Percentiles rank a stretch among this genome's conserved stretches.
Evolutionary conservation across 805 yeast genomes (phyloP).

Genomic region (Sungouiella blattae): DNA sequence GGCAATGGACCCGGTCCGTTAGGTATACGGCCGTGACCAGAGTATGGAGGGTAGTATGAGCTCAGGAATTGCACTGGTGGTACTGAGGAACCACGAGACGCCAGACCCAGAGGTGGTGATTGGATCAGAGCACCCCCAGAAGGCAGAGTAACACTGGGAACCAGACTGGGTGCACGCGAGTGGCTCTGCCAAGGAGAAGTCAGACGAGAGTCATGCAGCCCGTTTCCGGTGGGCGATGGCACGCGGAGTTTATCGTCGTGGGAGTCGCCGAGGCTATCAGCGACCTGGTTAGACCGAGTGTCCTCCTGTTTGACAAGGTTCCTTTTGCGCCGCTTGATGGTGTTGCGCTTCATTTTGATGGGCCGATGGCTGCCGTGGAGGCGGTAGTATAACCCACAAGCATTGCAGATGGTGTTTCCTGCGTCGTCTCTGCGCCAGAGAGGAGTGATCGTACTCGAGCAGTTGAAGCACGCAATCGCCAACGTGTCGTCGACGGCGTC

Average conservation of each 20-base stretch:
- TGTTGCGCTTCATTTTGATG: conserved; percentile 63
- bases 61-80: too few relatives aligned
- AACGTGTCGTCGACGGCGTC: conserved; percentile 36
- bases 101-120: too few relatives aligned
- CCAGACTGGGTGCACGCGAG: too few relatives aligned
- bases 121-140: too few relatives aligned
- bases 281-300: too few relatives aligned
- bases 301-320: conserved; percentile 10
- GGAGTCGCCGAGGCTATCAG: too few relatives aligned
- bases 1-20: conserved; percentile 43
- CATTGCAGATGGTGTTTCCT: conserved; percentile 84
- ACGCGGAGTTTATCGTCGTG: too few relatives aligned
- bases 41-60: conserved; percentile 31
- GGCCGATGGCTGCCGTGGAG: conserved; percentile 79
- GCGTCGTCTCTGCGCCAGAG: conserved; percentile 80
- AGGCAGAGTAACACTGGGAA: too few relatives aligned
- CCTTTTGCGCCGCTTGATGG: conserved; percentile 73
- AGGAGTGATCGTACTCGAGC: conserved; percentile 83
- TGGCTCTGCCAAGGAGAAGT: too few relatives aligned
- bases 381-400: conserved; percentile 76
- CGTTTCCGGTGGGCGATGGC: too few relatives aligned
- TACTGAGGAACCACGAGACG: too few relatives aligned
- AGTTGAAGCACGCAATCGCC: conserved; percentile 77
- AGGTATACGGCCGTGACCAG: conserved; percentile 33
- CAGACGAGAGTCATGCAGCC: too few relatives aligned